Evolutionary conservation across 2,329 filamentous ascomycete genomes (phyloP).

Genomic region (Ophiostoma pallidulum): DNA sequence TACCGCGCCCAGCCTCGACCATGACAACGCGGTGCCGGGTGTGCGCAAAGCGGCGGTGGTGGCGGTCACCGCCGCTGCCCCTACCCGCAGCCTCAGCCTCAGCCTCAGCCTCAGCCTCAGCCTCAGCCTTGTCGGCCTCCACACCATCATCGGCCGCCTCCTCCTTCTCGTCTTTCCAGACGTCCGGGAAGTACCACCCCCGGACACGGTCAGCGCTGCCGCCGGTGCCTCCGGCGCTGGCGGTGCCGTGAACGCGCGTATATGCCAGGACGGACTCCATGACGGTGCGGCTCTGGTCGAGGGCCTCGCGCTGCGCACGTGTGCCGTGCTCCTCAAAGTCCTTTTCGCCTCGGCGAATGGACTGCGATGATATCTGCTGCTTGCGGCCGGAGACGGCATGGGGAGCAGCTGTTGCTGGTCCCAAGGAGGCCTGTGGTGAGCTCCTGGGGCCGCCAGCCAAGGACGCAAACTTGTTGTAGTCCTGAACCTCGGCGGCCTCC

Average conservation of each 20-base stretch:
- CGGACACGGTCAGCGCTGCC: constrained; percentile 48
- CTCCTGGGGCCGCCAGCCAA: constrained; percentile 22
- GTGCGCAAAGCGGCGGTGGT: constrained; percentile 20
- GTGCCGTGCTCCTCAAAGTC: constrained; percentile 95
- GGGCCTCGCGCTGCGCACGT: constrained; percentile 62
- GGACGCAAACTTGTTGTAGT: constrained; percentile 67
- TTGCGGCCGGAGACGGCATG: constrained; percentile 24
- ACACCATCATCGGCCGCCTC: constrained; percentile 15
- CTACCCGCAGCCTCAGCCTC: constrained; percentile 6
- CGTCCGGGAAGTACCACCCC: constrained; percentile 64
- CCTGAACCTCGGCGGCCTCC: constrained; percentile 53
- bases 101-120: constrained; percentile 1
- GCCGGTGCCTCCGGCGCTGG: not conserved
- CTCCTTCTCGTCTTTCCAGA: constrained; percentile 31
- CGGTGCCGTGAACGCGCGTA: constrained; percentile 54
- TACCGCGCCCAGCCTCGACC: constrained; percentile 62
- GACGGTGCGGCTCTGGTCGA: constrained; percentile 72
- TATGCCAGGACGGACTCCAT: constrained; percentile 82
- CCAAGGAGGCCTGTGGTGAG: too few relatives aligned
- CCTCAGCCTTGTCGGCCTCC: not conserved
- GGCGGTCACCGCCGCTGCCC: not conserved
- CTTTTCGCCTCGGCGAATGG: constrained; percentile 89
- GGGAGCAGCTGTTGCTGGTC: too few relatives aligned
- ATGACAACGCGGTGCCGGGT: constrained; percentile 48
- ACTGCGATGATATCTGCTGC: constrained; percentile 46